Evolutionary conservation across 176 grass and related monocot species (phyloP), one percentile per base, ranked within the genome.

Genomic region (Neostapfia colusana): DNA sequence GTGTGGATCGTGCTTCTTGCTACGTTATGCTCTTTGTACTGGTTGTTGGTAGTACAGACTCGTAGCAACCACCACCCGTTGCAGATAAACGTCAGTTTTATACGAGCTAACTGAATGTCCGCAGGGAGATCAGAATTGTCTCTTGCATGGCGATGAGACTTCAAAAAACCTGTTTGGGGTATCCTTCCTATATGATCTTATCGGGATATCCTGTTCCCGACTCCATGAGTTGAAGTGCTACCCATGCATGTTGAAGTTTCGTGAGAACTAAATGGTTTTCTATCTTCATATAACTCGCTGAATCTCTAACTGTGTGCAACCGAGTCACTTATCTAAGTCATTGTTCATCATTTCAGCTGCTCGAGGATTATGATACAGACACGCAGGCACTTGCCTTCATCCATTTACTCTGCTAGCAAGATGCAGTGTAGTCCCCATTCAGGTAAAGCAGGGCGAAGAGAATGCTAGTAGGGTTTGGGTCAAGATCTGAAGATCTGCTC

Each of bases 401-500:
- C 26, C 18, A 78, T 57, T 39, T 15, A 48, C 11, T 8, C 48
- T 65, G 15, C 36, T 35, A 35, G 58, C 24, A 58, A 67, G 20
- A 49, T 58, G 68, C 60, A 58, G 37, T 72, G 13, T 17, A 55
- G 44, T 18, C 21, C 14, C 44, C 13, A 35, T 71, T 65, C 35
- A 64, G 39, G 23, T 65, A 45, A 45, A 72, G 12, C 55, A 51
- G 21, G 21, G 54, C 25, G 35, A 42, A 42, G 35, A 36, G 13
- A 53, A 35, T 65, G 14, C 28, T 42, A 14, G 28, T 54, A 78
- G 4, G 67, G 48, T 66, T 72, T 25, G 59, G 26, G 37, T 36
- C 75, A 44, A 72, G 58, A 85, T 64, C 68, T 66, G 58, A 73
- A 85, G n/a, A n/a, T 46, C 63, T 24, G 20, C 18, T 25, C 18